Evolutionary conservation across 441 rosid genomes (phyloP).

Genomic region (Breynia disticha): DNA sequence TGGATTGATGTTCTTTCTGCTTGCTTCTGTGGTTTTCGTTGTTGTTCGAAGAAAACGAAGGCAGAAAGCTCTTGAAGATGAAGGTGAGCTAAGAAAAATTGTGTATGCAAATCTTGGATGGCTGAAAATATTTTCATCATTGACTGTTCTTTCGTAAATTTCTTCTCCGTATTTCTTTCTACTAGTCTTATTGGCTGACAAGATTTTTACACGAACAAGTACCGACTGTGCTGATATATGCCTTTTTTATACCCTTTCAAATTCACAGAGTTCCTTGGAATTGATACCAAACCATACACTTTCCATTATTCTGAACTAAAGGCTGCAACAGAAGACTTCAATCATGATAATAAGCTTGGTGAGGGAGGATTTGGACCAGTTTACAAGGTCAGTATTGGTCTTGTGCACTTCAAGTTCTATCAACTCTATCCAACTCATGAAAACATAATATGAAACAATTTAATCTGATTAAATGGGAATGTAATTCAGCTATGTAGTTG

Average conservation of each 20-base stretch:
- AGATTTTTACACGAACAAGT: neutral
- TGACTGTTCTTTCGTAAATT: too few relatives aligned
- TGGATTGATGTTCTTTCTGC: slow-evolving; percentile 28
- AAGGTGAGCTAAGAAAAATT: slow-evolving; percentile 21
- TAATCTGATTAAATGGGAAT: too few relatives aligned
- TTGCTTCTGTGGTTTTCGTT: slow-evolving; percentile 19
- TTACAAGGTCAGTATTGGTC: slow-evolving; percentile 12
- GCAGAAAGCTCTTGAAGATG: slow-evolving; percentile 28
- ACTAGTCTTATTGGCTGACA: neutral
- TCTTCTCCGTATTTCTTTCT: neutral
- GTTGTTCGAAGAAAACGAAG: slow-evolving; percentile 27
- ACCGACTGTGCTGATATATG: neutral
- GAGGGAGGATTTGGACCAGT: slow-evolving; percentile 27
- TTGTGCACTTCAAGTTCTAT: neutral
- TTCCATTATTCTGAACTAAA: slow-evolving; percentile 49
- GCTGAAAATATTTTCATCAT: too few relatives aligned
- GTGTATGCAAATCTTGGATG: too few relatives aligned
- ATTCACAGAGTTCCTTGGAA: slow-evolving; percentile 29
- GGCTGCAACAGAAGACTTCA: slow-evolving; percentile 47
- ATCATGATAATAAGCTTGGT: slow-evolving; percentile 20
- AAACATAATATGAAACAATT: too few relatives aligned
- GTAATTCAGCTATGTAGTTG: too few relatives aligned
- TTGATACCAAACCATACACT: slow-evolving; percentile 49
- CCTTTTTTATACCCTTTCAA: neutral
- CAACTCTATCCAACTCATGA: too few relatives aligned